A percentile compares a stretch with the other conserved stretches of the same genome.
phyloP scores from a whole-genome alignment of 805 yeast species.

The Candida fluviatilis region DNA sequence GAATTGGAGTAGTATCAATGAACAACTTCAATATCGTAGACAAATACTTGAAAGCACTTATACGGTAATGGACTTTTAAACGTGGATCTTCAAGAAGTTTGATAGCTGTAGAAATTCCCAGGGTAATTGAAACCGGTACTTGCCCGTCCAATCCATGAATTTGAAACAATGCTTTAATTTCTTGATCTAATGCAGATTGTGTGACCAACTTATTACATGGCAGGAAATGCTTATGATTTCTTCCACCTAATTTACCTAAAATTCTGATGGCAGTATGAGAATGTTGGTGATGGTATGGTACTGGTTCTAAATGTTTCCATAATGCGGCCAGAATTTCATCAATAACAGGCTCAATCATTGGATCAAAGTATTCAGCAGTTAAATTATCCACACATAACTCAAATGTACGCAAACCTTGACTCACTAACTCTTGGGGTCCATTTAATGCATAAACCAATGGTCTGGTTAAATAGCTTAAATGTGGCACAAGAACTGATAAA shows the following conservation, averaged over 20 bases:
- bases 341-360: slow-evolving; percentile 93
- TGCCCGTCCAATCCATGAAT: slow-evolving; percentile 61
- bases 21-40: slow-evolving; percentile 63
- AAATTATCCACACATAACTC: slow-evolving; percentile 94
- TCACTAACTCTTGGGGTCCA: slow-evolving; percentile 85
- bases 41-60: slow-evolving; percentile 74
- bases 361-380: slow-evolving; percentile 95
- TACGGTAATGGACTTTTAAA: slow-evolving; percentile 60
- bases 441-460: slow-evolving; percentile 89
- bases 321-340: slow-evolving; percentile 92
- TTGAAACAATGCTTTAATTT: slow-evolving; percentile 61
- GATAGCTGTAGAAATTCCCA: slow-evolving; percentile 78
- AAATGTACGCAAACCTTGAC: slow-evolving; percentile 91
- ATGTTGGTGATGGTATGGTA: slow-evolving; percentile 92
- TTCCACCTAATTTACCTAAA: slow-evolving; percentile 92
- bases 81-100: slow-evolving; percentile 67
- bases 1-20: slow-evolving; percentile 51
- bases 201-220: slow-evolving; percentile 66
- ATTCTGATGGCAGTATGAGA: slow-evolving; percentile 92
- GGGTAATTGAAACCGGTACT: slow-evolving; percentile 73
- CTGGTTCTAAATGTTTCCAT: slow-evolving; percentile 86
- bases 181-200: slow-evolving; percentile 57
- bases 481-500: slow-evolving; percentile 89
- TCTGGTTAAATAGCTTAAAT: slow-evolving; percentile 78
- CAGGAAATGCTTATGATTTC: slow-evolving; percentile 81